These are phyloP conservation scores for Backusella circina DNA, from an alignment of 192 early-diverging fungal genomes.

Conservation along the genomic window DNA sequence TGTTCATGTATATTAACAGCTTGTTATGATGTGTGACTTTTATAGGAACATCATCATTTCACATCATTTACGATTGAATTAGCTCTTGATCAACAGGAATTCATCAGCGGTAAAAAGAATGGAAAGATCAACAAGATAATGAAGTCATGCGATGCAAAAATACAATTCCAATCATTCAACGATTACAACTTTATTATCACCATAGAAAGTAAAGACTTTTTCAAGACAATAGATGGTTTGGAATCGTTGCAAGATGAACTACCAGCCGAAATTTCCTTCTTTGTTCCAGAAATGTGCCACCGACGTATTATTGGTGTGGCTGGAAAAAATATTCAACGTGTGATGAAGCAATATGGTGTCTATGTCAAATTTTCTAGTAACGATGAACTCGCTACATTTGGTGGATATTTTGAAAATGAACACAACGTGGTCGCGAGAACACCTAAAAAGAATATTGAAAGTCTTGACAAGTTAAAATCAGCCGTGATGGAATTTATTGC, in stretches of 20 bases:
- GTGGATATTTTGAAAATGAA: constrained; percentile 75
- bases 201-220: constrained; percentile 51
- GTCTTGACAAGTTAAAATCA: constrained; percentile 57
- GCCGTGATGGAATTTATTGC: constrained; percentile 63
- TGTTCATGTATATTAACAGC: neutral
- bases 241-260: constrained; percentile 68
- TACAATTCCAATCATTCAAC: constrained; percentile 65
- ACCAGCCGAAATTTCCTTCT: constrained; percentile 77
- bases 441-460: constrained; percentile 68
- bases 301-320: constrained; percentile 82
- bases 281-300: constrained; percentile 74
- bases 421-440: constrained; percentile 83
- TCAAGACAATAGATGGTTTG: constrained; percentile 60
- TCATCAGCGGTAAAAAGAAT: constrained; percentile 81
- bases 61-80: constrained; percentile 69
- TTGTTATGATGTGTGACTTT: neutral
- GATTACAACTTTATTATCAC: constrained; percentile 80
- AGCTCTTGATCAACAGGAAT: constrained; percentile 71
- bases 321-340: constrained; percentile 81
- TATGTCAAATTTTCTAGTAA: constrained; percentile 82
- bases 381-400: constrained; percentile 66
- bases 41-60: constrained; percentile 45
- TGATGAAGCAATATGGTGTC: constrained; percentile 82
- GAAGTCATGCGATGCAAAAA: constrained; percentile 58
- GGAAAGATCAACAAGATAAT: constrained; percentile 85